phyloP scores from a whole-genome alignment of 306 rosid genomes.

The Glycyrrhiza uralensis region DNA sequence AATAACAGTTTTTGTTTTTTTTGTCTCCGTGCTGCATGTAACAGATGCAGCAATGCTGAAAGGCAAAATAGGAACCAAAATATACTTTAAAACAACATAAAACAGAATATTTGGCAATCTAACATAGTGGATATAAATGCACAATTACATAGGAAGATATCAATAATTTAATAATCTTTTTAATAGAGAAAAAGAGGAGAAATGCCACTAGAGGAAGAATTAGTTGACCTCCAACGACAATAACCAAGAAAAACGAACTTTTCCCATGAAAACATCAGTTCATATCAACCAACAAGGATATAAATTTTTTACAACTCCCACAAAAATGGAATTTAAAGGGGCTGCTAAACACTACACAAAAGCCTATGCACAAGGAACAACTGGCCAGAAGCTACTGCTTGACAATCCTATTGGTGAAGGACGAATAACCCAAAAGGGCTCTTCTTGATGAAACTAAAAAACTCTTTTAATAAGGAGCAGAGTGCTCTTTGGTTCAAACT shows the following conservation, averaged over 20 bases:
- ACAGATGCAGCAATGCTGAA: slow-evolving; percentile 85
- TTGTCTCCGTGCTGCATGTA: slow-evolving; percentile 72
- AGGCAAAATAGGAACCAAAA: slow-evolving; percentile 23
- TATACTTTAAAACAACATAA: background rate
- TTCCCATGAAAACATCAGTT: background rate
- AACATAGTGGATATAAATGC: background rate
- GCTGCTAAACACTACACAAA: background rate
- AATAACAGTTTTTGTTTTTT: slow-evolving; percentile 70
- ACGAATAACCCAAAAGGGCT: background rate
- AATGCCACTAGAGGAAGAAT: background rate
- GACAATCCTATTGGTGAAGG: background rate
- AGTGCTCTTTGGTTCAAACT: background rate
- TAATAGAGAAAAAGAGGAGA: background rate
- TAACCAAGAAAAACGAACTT: background rate
- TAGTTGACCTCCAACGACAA: slow-evolving; percentile 2
- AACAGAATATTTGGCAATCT: slow-evolving; percentile 9
- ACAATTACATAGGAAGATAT: background rate
- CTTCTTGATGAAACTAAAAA: background rate
- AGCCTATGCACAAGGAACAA: background rate
- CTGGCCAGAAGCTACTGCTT: background rate
- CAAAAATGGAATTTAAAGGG: background rate
- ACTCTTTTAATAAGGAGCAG: background rate
- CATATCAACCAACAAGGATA: background rate
- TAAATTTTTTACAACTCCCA: background rate
- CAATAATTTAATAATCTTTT: background rate